Conservation (phyloP, 306 rosid species). For the Morella rubra region DNA sequence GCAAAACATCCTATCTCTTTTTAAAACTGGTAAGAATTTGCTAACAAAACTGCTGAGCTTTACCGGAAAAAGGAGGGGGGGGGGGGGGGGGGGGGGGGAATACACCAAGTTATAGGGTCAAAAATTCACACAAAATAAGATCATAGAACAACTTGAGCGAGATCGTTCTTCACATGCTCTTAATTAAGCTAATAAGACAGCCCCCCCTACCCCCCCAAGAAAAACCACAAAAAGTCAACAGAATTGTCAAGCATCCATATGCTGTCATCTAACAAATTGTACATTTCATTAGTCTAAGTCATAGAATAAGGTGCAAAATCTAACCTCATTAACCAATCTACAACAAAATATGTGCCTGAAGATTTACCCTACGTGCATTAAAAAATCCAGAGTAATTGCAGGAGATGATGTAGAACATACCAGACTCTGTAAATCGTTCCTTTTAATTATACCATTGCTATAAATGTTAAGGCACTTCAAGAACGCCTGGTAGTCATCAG, state of each 20-base stretch:
- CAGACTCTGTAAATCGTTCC: constrained; percentile 79
- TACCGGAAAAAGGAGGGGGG: neutral
- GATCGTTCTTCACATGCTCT: too few relatives aligned
- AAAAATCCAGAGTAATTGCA: constrained; percentile 18
- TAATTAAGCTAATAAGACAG: neutral
- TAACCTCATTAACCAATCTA: neutral
- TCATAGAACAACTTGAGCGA: too few relatives aligned
- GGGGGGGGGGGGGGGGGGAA: too few relatives aligned
- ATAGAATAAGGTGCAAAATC: neutral
- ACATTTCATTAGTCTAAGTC: neutral
- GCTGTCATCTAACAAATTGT: neutral
- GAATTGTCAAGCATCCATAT: neutral
- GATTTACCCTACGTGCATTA: constrained; percentile 1
- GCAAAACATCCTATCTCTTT: neutral
- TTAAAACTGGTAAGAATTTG: neutral
- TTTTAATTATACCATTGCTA: constrained; percentile 84
- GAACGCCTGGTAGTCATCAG: constrained; percentile 81
- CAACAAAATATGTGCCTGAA: neutral
- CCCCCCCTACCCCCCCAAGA: neutral
- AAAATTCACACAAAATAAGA: too few relatives aligned
- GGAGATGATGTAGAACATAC: constrained; percentile 45
- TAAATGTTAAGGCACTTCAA: constrained; percentile 86
- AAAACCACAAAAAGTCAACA: neutral
- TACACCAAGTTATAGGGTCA: too few relatives aligned
- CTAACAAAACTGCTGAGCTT: neutral